Base-by-base conservation (phyloP, 257 asterid genomes). In the Solanum dulcamara region DNA sequence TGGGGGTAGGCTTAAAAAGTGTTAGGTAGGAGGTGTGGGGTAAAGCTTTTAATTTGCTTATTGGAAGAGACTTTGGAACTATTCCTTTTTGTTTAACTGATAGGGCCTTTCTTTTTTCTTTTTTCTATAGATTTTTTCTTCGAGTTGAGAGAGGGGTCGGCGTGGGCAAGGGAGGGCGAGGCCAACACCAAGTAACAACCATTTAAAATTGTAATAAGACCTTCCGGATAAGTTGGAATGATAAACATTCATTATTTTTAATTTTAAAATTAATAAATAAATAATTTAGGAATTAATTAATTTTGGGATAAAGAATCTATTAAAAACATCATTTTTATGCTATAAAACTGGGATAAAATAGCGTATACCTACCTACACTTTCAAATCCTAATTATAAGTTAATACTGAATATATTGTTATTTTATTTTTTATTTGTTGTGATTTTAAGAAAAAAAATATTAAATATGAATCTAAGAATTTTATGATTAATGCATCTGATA, bases 41-140 rank as follows among this genome's bases (percentile, higher is more conserved):
- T 42, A 40, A 59, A 35, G 67, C 59, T 22, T 66, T 80, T 86
- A 68, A 89, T 87, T 87, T 68, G 85, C 48, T 74, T 4, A 84
- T 35, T 70, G 13, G 50, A 70, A 17, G 11, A 70, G 75, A 81
- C 37, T 46, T 81, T 60, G 87, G 68, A 71, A 84, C 83, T 59
- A 84, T 85, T 85, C 70, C 77, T 84, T 64, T 87, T 87, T 86
- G 83, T 86, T 83, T 86, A 59, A 90, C 88, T 74, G 70, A 71
- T 82, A n/a, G 87, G 75, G 62, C 15, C 28, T 46, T 75, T 44
- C 26, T 44, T 75, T 75, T 40, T 46, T 26, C 13, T n/a, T n/a
- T n/a, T n/a, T n/a, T n/a, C n/a, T n/a, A n/a, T n/a, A 62, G 71
- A 3, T 53, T 40, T 80, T 50, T 64, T 14, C 28, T 32, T 17